Conservation (phyloP, 805 yeast genomes). For the Teunomyces kruisii region DNA sequence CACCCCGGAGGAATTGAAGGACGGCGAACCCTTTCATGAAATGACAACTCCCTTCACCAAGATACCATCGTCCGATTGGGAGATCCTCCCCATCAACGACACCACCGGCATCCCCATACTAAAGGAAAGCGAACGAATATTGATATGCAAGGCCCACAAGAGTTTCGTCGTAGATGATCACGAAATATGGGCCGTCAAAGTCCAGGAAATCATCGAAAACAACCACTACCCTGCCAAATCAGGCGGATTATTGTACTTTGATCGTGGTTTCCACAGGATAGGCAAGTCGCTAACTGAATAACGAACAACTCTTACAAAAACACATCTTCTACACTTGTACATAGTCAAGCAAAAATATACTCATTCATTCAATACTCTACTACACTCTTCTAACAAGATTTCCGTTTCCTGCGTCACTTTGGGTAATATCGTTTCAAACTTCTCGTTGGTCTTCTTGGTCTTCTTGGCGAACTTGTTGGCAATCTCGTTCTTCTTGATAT, state of each 20-base stretch:
- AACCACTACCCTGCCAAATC: slow-evolving; percentile 18
- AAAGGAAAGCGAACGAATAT: slow-evolving; percentile 54
- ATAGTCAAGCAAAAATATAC: slow-evolving; percentile 1
- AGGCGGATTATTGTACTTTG: slow-evolving; percentile 69
- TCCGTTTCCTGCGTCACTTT: slow-evolving; percentile 19
- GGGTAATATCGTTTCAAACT: slow-evolving; percentile 36
- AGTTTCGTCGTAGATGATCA: slow-evolving; percentile 73
- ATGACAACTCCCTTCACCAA: slow-evolving; percentile 57
- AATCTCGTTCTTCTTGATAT: slow-evolving; percentile 26
- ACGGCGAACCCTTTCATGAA: slow-evolving; percentile 41
- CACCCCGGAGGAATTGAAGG: slow-evolving; percentile 20
- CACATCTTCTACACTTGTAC: background rate
- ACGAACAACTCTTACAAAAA: background rate
- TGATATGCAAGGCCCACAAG: slow-evolving; percentile 58
- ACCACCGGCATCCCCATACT: slow-evolving; percentile 53
- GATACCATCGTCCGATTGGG: slow-evolving; percentile 26
- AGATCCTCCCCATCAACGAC: slow-evolving; percentile 17
- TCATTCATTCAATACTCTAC: slow-evolving; percentile 8
- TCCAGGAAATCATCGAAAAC: slow-evolving; percentile 51
- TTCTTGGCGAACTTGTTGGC: slow-evolving; percentile 19
- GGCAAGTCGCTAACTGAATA: slow-evolving; percentile 27
- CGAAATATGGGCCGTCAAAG: slow-evolving; percentile 87
- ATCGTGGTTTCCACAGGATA: slow-evolving; percentile 56
- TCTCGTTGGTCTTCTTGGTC: slow-evolving; percentile 29
- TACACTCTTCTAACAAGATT: slow-evolving; percentile 9